These are phyloP conservation scores for Turritis glabra DNA, from an alignment of 345 rosid genomes.

Conservation along the genomic window DNA sequence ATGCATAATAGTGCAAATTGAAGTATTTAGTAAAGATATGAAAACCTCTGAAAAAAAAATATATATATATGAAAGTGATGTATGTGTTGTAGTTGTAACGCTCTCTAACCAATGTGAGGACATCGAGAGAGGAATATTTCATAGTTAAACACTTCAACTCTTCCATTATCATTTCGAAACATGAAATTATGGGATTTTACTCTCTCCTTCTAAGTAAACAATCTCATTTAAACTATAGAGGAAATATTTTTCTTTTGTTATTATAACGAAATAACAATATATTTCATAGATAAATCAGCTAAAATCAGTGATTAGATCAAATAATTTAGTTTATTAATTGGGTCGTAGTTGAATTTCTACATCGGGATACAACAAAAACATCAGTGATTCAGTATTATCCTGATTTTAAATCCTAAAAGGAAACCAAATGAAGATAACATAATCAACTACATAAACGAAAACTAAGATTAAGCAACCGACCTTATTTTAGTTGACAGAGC, in stretches of 20 bases:
- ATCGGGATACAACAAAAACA: background rate
- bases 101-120: slow-evolving; percentile 11
- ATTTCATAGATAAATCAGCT: background rate
- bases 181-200: background rate
- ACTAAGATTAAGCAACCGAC: slow-evolving; percentile 44
- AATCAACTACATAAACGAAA: background rate
- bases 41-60: background rate
- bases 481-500: slow-evolving; percentile 88
- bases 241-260: background rate
- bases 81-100: slow-evolving; percentile 9
- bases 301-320: background rate
- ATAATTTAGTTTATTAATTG: background rate
- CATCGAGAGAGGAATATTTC: background rate
- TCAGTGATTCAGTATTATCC: background rate
- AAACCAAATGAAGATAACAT: background rate
- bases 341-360: background rate
- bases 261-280: background rate
- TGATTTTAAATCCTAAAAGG: slow-evolving; percentile 1
- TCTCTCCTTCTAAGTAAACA: background rate
- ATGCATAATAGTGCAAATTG: background rate
- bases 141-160: background rate
- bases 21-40: background rate
- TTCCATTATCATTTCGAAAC: background rate
- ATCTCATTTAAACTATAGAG: background rate
- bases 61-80: slow-evolving; percentile 22